Evolutionary conservation across 2,329 filamentous ascomycete genomes (phyloP).

Genomic region (Epichloe coenophiala): DNA sequence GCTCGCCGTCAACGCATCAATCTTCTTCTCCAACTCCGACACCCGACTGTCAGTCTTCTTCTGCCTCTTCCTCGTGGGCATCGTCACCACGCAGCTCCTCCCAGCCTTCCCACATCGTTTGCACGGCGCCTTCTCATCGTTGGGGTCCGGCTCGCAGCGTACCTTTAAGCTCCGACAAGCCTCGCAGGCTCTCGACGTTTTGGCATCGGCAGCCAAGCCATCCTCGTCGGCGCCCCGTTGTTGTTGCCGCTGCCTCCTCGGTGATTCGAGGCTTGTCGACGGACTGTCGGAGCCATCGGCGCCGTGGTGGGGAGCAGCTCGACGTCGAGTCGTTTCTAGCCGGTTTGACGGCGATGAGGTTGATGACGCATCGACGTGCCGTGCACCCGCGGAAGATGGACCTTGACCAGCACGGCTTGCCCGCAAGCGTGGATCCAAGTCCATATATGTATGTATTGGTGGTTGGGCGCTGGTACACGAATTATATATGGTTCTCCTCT

Average conservation of each 20-base stretch:
- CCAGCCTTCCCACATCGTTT: conserved; percentile 69
- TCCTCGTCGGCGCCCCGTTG: neutral
- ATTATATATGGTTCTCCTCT: neutral
- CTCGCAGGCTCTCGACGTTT: conserved; percentile 60
- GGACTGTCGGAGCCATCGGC: conserved; percentile 9
- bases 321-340: neutral
- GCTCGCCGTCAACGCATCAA: conserved; percentile 74
- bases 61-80: conserved; percentile 63
- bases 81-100: conserved; percentile 64
- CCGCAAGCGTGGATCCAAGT: conserved; percentile 20
- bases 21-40: conserved; percentile 83
- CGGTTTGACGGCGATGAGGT: conserved; percentile 9
- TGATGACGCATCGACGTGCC: conserved; percentile 2
- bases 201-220: conserved; percentile 33
- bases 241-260: conserved; percentile 1
- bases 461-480: neutral
- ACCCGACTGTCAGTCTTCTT: conserved; percentile 88
- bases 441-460: conserved; percentile 13
- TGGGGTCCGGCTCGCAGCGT: conserved; percentile 65
- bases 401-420: conserved; percentile 12
- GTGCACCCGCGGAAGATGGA: conserved; percentile 2
- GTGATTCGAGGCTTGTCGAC: neutral
- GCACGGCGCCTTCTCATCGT: conserved; percentile 49
- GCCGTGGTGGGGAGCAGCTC: conserved; percentile 6
- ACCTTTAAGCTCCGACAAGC: conserved; percentile 67